These are phyloP conservation scores for Apiotrichum sp. DNA, from an alignment of 1,284 basidiomycete genomes.

Conservation along the genomic window DNA sequence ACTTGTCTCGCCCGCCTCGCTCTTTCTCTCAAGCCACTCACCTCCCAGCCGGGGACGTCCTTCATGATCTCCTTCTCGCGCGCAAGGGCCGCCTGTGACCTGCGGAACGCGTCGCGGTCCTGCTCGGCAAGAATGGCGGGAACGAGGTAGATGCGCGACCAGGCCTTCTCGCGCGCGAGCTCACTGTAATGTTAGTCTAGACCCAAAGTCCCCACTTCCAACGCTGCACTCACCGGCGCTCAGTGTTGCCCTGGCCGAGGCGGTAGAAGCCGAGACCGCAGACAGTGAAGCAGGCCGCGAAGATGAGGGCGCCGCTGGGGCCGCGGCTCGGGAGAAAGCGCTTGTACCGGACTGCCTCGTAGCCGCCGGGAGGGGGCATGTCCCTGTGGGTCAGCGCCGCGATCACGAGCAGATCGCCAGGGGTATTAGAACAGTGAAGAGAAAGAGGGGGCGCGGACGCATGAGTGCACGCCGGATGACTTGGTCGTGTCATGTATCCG, in stretches of 20 bases:
- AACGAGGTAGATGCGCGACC: conserved; percentile 93
- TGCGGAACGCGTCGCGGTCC: conserved; percentile 82
- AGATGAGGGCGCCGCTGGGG: conserved; percentile 78
- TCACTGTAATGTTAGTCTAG: conserved; percentile 59
- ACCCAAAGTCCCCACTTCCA: neutral
- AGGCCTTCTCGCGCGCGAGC: conserved; percentile 84
- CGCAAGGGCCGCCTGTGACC: conserved; percentile 68
- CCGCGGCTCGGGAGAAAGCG: conserved; percentile 91
- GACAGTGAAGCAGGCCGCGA: conserved; percentile 74
- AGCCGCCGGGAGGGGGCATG: conserved; percentile 90
- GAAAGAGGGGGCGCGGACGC: too few species aligned
- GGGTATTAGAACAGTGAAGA: too few species aligned
- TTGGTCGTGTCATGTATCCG: too few species aligned
- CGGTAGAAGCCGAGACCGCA: conserved; percentile 92
- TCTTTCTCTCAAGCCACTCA: conserved; percentile 49
- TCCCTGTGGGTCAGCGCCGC: conserved; percentile 63
- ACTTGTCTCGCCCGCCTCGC: too few species aligned
- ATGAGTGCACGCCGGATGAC: too few species aligned
- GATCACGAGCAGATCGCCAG: too few species aligned
- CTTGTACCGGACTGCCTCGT: conserved; percentile 90
- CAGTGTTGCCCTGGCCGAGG: conserved; percentile 80
- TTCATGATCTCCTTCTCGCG: conserved; percentile 93
- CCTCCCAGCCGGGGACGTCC: conserved; percentile 91
- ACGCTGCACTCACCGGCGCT: conserved; percentile 69
- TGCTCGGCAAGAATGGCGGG: conserved; percentile 87